Evolutionary conservation across 208 protist genomes (phyloP).

Genomic region (Leishmania lainsoni): DNA sequence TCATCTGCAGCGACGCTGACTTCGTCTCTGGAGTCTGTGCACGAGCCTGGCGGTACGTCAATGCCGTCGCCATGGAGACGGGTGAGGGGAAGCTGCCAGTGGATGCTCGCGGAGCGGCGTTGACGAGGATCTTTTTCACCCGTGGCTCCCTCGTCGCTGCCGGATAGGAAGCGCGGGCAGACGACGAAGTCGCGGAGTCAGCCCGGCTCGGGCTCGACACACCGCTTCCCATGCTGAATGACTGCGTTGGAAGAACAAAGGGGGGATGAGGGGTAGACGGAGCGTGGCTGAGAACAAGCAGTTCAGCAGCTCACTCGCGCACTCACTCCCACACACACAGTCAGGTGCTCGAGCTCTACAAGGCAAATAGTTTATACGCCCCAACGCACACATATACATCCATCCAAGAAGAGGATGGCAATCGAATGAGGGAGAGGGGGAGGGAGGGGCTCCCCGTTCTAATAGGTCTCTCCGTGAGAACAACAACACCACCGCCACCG

Average conservation of each 20-base stretch:
- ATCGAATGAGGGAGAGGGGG: constrained; percentile 2
- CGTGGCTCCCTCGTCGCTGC: constrained; percentile 9
- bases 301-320: neutral
- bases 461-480: too few species aligned
- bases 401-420: neutral
- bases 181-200: neutral
- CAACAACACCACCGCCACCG: too few species aligned
- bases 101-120: constrained; percentile 21
- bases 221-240: constrained; percentile 29
- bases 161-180: constrained; percentile 13
- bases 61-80: constrained; percentile 6
- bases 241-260: neutral
- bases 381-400: neutral
- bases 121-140: constrained; percentile 30
- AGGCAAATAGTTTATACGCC: neutral
- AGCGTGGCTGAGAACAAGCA: neutral
- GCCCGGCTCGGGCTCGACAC: constrained; percentile 18
- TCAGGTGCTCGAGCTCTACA: neutral
- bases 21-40: constrained; percentile 4
- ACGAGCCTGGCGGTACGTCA: constrained; percentile 1
- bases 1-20: constrained; percentile 16
- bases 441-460: neutral
- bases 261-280: neutral
- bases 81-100: constrained; percentile 24
- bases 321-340: neutral